Base-by-base conservation (phyloP, 352 stramenopile species). In the Phytophthora litchii region DNA sequence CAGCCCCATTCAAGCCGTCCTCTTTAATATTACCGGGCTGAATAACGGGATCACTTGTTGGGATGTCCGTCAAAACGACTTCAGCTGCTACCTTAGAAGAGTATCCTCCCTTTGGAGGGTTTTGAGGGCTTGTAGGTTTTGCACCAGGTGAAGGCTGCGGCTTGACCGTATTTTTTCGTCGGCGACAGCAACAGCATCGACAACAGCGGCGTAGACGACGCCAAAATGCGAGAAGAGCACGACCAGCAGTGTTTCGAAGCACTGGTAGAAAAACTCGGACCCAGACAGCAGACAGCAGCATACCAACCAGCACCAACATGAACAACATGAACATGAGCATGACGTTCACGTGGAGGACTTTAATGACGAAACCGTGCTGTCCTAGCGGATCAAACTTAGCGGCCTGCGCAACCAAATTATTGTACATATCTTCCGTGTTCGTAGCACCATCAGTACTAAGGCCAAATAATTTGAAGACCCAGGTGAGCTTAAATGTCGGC, bases 241-340 rank as follows among this genome's bases (percentile, higher is more conserved):
- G 48, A 2, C 76, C 73, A 0, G 87, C 0, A 3, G 75, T 88
- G 23, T 70, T 58, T 3, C 58, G 66, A 1, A 90, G 45, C 14
- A 91, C 46, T 4, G 84, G 85, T 12, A 74, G 63, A 13, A 92
- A 27, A 16, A 94, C 52, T 2, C 70, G 69, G 0, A 62, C 43
- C 64, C 76, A 83, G 1, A 94, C 59, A 0, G 75, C 72, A 44
- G 84, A 89, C 4, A 94, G 41, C 5, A 93, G 49, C 16, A 93
- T 72, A 2, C 64, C 72, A 1, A 79, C 42, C 4, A 92, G 32
- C 9, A 84, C 51, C n/a, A 78, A 12, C 11, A 80, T 51, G 11
- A 89, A 86, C n/a, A 89, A 68, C 1, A 92, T 35, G 17, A 91
- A 86, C 45, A 92, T 75, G 20, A 88, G 56, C 79, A 91, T 86